Base-by-base conservation (phyloP, 257 asterid species). In the Asclepias syriaca region DNA sequence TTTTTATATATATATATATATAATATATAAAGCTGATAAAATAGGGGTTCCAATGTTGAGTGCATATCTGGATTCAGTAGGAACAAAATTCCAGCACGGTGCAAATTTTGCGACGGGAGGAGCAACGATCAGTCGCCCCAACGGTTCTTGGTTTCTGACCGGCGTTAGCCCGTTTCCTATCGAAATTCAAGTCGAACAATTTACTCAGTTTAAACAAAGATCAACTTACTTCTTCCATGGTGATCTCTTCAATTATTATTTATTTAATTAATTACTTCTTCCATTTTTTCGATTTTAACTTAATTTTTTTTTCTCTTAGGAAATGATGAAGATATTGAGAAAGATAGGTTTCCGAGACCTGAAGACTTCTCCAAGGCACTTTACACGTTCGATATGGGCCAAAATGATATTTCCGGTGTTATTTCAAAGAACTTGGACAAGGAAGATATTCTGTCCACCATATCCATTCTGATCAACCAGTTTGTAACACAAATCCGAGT, bases 61-160 rank as follows among this genome's bases (percentile, higher is more conserved):
- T 63, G 79, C 96, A 7, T 89, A 87, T 70, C 74, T 89, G 84
- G 91, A 91, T 78, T 79, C 96, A 15, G 53, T 91, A 18, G 91
- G 87, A 70, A 71, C 86, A 68, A 80, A 72, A 50, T 91, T 73
- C 75, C 72, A 43, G 53, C 90, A 80, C 3, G 95, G 96, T 18
- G 86, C 95, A 43, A 87, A 89, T 75, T 91, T 91, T 65, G 95
- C 97, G n/a, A 86, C 93, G 0, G 94, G 95, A 11, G 97, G 97
- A 24, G 88, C 96, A 16, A 91, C 95, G 53, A 77, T 88, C 65
- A 40, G 64, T 72, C 80, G 86, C 48, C 83, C 80, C 8, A 74
- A 75, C 0, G 86, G 74, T 61, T 78, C 91, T 11, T 86, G 92
- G 95, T 83, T 81, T 40, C 83, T 6, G 63, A 74, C 69, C 39